Conservation (phyloP, 1,139 yeast genomes). For the Geotrichum bryndzae region DNA sequence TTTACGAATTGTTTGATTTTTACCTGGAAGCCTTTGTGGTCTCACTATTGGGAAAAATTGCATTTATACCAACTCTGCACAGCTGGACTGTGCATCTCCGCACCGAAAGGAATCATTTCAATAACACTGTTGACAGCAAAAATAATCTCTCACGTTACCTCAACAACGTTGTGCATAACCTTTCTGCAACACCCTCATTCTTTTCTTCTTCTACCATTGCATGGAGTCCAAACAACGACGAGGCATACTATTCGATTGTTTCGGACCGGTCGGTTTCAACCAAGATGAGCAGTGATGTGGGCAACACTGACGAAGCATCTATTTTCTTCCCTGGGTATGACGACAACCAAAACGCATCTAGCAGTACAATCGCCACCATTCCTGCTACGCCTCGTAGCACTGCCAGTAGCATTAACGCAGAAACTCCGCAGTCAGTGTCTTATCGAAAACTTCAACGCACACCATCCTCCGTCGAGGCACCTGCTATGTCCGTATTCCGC, state of each 20-base stretch:
- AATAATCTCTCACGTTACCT: not conserved
- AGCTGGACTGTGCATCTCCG: slow-evolving; percentile 8
- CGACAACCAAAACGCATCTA: not conserved
- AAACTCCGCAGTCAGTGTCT: not conserved
- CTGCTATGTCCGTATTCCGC: not conserved
- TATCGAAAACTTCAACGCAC: not conserved
- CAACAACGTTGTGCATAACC: not conserved
- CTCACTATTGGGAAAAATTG: slow-evolving; percentile 7
- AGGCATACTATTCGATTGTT: not conserved
- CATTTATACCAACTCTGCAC: slow-evolving; percentile 5
- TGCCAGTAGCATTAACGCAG: not conserved
- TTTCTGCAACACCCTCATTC: not conserved
- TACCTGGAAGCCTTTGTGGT: slow-evolving; percentile 15
- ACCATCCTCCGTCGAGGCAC: not conserved
- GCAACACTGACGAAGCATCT: not conserved
- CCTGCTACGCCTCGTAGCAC: not conserved
- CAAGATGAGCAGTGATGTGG: not conserved
- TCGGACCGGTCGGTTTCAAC: not conserved
- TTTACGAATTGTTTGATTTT: slow-evolving; percentile 8
- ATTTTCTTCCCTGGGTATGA: not conserved
- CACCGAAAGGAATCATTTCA: not conserved
- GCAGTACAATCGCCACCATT: not conserved
- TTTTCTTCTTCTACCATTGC: not conserved
- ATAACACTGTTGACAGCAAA: not conserved
- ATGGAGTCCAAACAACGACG: not conserved